Conservation (phyloP, 495 filamentous ascomycete genomes). For the Penicillium coprophilum region DNA sequence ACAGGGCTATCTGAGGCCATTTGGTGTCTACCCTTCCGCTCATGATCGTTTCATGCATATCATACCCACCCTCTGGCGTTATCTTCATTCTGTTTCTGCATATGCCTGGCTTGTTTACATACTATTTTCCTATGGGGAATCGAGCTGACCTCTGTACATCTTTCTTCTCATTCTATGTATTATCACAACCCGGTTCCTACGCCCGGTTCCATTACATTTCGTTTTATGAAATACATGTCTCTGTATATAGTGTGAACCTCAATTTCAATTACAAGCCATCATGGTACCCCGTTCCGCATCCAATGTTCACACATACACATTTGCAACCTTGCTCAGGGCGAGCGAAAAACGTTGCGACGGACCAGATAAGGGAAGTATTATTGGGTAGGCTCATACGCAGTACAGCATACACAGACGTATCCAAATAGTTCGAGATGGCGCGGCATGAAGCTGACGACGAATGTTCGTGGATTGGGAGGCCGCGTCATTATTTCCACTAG, state of each 20-base stretch:
- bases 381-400: not conserved
- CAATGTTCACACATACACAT: not conserved
- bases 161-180: not conserved
- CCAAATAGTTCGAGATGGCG: not conserved
- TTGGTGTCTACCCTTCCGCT: conserved; percentile 22
- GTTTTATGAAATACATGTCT: not conserved
- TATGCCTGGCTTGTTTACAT: not conserved
- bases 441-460: conserved; percentile 1
- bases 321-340: not conserved
- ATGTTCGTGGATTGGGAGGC: not conserved
- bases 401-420: not conserved
- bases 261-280: not conserved
- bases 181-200: not conserved
- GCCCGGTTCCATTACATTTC: not conserved
- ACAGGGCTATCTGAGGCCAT: conserved; percentile 13
- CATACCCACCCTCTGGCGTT: conserved; percentile 31
- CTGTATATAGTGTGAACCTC: not conserved
- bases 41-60: conserved; percentile 30
- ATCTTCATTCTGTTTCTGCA: not conserved
- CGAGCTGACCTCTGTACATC: not conserved
- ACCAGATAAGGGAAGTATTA: not conserved
- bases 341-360: not conserved
- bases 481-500: conserved; percentile 5
- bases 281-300: not conserved
- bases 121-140: not conserved